A percentile compares a stretch with the other conserved stretches of the same genome.
These are phyloP conservation scores for Lentinula boryana DNA, from an alignment of 768 basidiomycete species.

Conservation along the genomic window DNA sequence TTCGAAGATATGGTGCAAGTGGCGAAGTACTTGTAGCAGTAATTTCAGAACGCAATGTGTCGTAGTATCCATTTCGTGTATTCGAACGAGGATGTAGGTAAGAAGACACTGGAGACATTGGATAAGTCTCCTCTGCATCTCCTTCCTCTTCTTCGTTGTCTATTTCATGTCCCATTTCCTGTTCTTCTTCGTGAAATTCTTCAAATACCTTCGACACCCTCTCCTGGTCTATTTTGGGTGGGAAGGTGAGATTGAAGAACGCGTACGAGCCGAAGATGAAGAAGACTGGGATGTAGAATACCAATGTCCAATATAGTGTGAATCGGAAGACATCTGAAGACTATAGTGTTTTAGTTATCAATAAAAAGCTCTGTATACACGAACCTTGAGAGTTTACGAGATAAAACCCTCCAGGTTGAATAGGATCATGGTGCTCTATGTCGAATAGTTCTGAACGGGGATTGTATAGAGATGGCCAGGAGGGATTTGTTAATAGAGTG, in stretches of 20 bases:
- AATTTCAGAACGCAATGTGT: neutral
- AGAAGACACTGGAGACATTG: neutral
- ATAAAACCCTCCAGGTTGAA: slow-evolving; percentile 36
- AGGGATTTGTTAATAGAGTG: slow-evolving; percentile 9
- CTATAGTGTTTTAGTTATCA: neutral
- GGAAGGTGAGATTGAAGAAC: slow-evolving; percentile 47
- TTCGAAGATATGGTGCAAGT: neutral
- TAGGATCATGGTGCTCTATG: slow-evolving; percentile 31
- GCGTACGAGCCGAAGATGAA: slow-evolving; percentile 42
- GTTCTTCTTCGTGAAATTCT: neutral
- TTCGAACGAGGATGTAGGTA: neutral
- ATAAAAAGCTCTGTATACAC: neutral
- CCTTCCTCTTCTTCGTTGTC: slow-evolving; percentile 2
- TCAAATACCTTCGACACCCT: neutral
- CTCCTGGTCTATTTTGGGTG: slow-evolving; percentile 21
- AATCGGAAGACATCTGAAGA: slow-evolving; percentile 45
- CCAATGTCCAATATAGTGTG: slow-evolving; percentile 47
- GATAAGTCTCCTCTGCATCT: neutral
- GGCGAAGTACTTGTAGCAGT: neutral
- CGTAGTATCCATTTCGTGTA: neutral
- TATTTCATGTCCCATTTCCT: neutral
- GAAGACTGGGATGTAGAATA: slow-evolving; percentile 47
- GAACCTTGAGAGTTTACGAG: slow-evolving; percentile 34
- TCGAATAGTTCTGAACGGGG: slow-evolving; percentile 43
- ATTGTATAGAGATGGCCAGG: slow-evolving; percentile 48